Evolutionary conservation across 2,329 filamentous ascomycete genomes (phyloP).

Genomic region (Ascosphaera apis): DNA sequence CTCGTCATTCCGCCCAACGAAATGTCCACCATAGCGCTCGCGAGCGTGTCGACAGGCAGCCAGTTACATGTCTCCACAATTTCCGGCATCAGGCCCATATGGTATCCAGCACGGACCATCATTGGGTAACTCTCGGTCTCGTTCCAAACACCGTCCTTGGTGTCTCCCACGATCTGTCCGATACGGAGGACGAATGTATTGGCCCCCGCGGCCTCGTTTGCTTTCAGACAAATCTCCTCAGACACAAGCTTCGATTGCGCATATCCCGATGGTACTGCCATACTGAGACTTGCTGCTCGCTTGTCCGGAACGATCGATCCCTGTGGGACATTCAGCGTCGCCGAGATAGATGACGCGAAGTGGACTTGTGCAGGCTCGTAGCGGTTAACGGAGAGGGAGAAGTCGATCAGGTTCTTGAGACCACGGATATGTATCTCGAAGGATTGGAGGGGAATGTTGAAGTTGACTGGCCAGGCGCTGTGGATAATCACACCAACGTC

Average conservation of each 20-base stretch:
- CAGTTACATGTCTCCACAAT: constrained; percentile 23
- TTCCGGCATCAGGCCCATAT: constrained; percentile 22
- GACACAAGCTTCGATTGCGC: constrained; percentile 21
- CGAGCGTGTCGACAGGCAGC: constrained; percentile 23
- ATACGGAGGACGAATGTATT: constrained; percentile 23
- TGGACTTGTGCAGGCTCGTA: constrained; percentile 20
- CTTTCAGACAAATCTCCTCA: constrained; percentile 17
- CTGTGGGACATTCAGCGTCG: too few relatives aligned
- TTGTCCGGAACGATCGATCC: too few relatives aligned
- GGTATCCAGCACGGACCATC: constrained; percentile 24
- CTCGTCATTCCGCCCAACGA: too few relatives aligned
- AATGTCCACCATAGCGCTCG: constrained; percentile 14
- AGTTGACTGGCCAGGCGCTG: constrained; percentile 43
- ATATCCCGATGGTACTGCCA: constrained; percentile 23
- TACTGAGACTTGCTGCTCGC: constrained; percentile 4
- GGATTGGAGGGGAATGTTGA: constrained; percentile 30
- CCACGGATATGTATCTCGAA: constrained; percentile 31
- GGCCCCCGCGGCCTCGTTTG: constrained; percentile 12
- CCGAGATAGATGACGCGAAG: too few relatives aligned
- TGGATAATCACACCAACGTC: constrained; percentile 34
- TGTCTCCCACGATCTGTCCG: constrained; percentile 30
- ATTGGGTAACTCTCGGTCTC: constrained; percentile 28
- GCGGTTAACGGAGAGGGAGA: constrained; percentile 13
- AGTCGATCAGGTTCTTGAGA: constrained; percentile 20
- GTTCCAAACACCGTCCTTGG: constrained; percentile 27